phyloP scores from a whole-genome alignment of 345 rosid species.

The Camelina laxa region DNA sequence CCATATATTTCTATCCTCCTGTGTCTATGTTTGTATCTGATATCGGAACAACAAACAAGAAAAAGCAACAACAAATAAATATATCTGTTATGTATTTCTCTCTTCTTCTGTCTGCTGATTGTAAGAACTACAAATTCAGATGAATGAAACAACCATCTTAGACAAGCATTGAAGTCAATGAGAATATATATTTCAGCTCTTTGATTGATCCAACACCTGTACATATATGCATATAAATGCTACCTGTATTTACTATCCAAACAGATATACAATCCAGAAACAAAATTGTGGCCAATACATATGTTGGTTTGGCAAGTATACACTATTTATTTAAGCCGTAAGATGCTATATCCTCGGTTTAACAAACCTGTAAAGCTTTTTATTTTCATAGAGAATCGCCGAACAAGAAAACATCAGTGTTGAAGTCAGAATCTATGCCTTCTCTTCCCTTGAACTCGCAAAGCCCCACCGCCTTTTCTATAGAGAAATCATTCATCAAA shows the following conservation, averaged over 20 bases:
- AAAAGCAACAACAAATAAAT: too few relatives aligned
- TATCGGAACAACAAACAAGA: too few relatives aligned
- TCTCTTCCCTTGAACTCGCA: slow-evolving; percentile 64
- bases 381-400: slow-evolving; percentile 44
- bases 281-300: slow-evolving; percentile 36
- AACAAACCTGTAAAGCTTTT: background rate
- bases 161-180: too few relatives aligned
- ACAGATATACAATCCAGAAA: slow-evolving; percentile 21
- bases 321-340: slow-evolving; percentile 15
- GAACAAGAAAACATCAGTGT: slow-evolving; percentile 49
- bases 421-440: slow-evolving; percentile 52
- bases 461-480: slow-evolving; percentile 52
- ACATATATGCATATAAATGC: slow-evolving; percentile 5
- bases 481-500: slow-evolving; percentile 46
- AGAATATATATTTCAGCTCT: background rate
- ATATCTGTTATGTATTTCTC: too few relatives aligned
- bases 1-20: too few relatives aligned
- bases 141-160: too few relatives aligned
- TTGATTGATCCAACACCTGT: background rate
- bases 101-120: too few relatives aligned
- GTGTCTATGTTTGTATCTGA: too few relatives aligned
- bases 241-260: slow-evolving; percentile 23
- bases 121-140: too few relatives aligned
- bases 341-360: slow-evolving; percentile 15
- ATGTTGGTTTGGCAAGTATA: slow-evolving; percentile 26